A percentile compares a stretch with the other conserved stretches of the same genome.
phyloP scores from a whole-genome alignment of 1,284 basidiomycete genomes.

The Cryptococcus jaspeensis region DNA sequence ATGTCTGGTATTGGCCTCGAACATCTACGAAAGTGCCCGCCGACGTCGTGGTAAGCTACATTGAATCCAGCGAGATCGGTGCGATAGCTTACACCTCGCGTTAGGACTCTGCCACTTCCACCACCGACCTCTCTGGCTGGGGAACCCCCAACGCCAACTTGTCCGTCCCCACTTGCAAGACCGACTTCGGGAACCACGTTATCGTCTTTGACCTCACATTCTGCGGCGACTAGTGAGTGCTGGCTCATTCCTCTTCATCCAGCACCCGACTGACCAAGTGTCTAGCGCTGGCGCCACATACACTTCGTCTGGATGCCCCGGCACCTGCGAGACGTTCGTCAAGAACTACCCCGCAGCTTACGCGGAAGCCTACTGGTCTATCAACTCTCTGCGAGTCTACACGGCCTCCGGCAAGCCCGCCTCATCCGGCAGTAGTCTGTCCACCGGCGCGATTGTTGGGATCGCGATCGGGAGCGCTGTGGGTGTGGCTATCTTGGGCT shows the following conservation, averaged over 20 bases:
- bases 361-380: constrained; percentile 62
- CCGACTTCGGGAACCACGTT: constrained; percentile 42
- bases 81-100: background rate
- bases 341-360: constrained; percentile 60
- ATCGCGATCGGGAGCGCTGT: constrained; percentile 31
- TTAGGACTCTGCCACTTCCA: constrained; percentile 23
- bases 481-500: constrained; percentile 12
- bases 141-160: constrained; percentile 40
- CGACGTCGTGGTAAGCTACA: constrained; percentile 38
- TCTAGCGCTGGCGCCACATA: constrained; percentile 35
- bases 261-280: background rate
- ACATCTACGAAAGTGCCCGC: constrained; percentile 36
- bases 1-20: constrained; percentile 44
- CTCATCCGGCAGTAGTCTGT: constrained; percentile 8
- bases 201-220: constrained; percentile 50
- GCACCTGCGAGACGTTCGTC: constrained; percentile 50
- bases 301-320: constrained; percentile 33
- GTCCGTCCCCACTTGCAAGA: constrained; percentile 33
- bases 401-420: constrained; percentile 39
- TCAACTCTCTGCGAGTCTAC: constrained; percentile 62
- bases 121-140: constrained; percentile 33
- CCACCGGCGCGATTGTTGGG: constrained; percentile 29
- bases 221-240: constrained; percentile 46
- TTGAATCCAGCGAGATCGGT: background rate
- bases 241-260: background rate